phyloP scores from a whole-genome alignment of 352 stramenopile species.

The Phytophthora pinifolia region DNA sequence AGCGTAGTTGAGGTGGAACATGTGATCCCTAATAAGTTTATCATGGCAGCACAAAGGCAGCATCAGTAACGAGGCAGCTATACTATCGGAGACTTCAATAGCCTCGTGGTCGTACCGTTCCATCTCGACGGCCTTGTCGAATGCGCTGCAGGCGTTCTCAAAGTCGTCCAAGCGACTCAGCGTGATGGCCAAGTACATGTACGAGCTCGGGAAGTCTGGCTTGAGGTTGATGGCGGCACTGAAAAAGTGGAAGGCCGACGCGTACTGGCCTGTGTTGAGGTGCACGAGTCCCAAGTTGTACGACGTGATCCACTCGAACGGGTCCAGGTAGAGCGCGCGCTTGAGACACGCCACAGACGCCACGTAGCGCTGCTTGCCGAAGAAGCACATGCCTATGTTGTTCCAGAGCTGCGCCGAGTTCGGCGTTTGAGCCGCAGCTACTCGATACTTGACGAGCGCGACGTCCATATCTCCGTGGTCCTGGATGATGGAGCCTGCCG shows the following conservation, averaged over 20 bases:
- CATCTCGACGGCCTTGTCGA: conserved; percentile 92
- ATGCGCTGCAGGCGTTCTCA: conserved; percentile 91
- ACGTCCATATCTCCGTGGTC: conserved; percentile 94
- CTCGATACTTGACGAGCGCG: conserved; percentile 93
- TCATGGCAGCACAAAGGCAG: background rate
- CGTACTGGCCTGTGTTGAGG: conserved; percentile 91
- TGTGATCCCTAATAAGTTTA: conserved; percentile 54
- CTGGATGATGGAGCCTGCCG: conserved; percentile 92
- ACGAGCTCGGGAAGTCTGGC: conserved; percentile 86
- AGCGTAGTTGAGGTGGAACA: conserved; percentile 90
- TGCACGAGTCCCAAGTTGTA: conserved; percentile 95
- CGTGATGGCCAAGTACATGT: conserved; percentile 94
- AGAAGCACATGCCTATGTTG: conserved; percentile 96
- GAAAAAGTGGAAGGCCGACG: conserved; percentile 94
- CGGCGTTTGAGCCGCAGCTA: conserved; percentile 90
- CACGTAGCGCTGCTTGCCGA: conserved; percentile 89
- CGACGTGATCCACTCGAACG: conserved; percentile 95
- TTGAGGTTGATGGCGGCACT: conserved; percentile 89
- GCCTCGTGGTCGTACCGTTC: conserved; percentile 46
- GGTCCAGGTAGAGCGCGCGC: conserved; percentile 90
- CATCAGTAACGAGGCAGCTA: background rate
- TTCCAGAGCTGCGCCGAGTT: conserved; percentile 95
- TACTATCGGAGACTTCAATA: background rate
- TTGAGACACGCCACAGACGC: conserved; percentile 91
- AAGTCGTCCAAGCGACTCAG: conserved; percentile 90